A percentile compares a stretch with the other conserved stretches of the same genome.
phyloP scores from a whole-genome alignment of 1,284 basidiomycete genomes.

The Cystobasidium slooffiae region DNA sequence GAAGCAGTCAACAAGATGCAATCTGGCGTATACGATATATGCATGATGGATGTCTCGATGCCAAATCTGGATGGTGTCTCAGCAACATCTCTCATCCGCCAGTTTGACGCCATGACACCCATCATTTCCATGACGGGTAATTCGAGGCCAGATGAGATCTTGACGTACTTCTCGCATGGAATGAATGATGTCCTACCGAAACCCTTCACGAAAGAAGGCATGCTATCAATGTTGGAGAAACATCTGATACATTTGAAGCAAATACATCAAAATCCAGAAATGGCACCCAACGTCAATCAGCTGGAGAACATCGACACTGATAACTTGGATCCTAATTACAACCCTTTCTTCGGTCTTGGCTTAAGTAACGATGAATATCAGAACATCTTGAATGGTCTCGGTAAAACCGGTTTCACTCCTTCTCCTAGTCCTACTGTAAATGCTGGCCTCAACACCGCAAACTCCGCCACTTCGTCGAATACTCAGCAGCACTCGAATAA shows the following conservation, averaged over 20 bases:
- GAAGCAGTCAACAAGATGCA: slow-evolving; percentile 96
- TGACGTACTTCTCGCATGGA: slow-evolving; percentile 86
- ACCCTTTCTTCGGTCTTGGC: slow-evolving; percentile 38
- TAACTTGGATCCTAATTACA: slow-evolving; percentile 28
- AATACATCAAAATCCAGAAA: slow-evolving; percentile 76
- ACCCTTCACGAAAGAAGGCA: slow-evolving; percentile 89
- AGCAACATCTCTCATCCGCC: slow-evolving; percentile 88
- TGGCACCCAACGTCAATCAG: slow-evolving; percentile 54
- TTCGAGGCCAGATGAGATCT: slow-evolving; percentile 84
- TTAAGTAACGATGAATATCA: slow-evolving; percentile 39
- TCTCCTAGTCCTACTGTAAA: slow-evolving; percentile 11
- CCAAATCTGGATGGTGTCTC: slow-evolving; percentile 84
- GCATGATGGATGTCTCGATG: slow-evolving; percentile 80
- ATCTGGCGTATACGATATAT: slow-evolving; percentile 83
- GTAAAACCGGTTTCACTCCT: slow-evolving; percentile 32
- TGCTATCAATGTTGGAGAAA: slow-evolving; percentile 94
- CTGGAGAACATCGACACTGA: slow-evolving; percentile 32
- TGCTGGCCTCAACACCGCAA: not conserved
- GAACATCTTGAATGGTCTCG: slow-evolving; percentile 33
- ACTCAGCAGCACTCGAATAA: not conserved
- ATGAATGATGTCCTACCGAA: slow-evolving; percentile 92
- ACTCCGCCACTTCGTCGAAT: too few species aligned
- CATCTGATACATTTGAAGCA: slow-evolving; percentile 90
- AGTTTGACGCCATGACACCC: slow-evolving; percentile 91
- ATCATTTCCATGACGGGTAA: slow-evolving; percentile 98